Percentiles rank a stretch among this genome's conserved stretches.
Conservation (phyloP, 805 yeast species). For the Cyberlindnera suaveolens region DNA sequence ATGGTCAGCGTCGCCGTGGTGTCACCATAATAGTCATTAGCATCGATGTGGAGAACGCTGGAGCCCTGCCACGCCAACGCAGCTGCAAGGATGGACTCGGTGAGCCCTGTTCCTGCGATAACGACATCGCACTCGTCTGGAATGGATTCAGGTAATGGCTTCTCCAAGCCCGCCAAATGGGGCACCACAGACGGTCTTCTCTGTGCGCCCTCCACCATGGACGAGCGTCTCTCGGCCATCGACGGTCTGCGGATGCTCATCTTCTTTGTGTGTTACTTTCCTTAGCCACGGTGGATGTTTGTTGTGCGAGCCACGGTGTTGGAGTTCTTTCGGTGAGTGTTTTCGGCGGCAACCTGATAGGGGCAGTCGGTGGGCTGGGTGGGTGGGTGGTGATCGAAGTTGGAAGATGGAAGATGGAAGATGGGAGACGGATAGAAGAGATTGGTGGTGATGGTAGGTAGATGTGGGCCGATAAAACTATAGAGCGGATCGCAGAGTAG, state of each 20-base stretch:
- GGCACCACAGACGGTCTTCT: conserved; percentile 43
- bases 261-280: not conserved
- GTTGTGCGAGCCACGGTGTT: too few species aligned
- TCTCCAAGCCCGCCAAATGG: conserved; percentile 70
- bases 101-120: conserved; percentile 88
- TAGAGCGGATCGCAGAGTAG: too few species aligned
- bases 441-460: not conserved
- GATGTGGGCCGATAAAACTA: not conserved
- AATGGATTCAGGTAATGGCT: conserved; percentile 53
- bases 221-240: conserved; percentile 63
- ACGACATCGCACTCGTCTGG: conserved; percentile 82
- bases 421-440: too few species aligned
- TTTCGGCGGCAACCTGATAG: too few species aligned
- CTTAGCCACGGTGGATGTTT: too few species aligned
- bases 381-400: not conserved
- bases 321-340: too few species aligned
- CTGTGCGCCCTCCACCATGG: conserved; percentile 27
- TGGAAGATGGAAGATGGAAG: too few species aligned
- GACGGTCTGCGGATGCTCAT: conserved; percentile 47
- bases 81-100: conserved; percentile 84
- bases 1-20: conserved; percentile 78
- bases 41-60: conserved; percentile 85
- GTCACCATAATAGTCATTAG: conserved; percentile 84
- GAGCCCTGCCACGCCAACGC: conserved; percentile 98
- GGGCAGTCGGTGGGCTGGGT: conserved; percentile 1